These are phyloP conservation scores for Aethionema arabicum DNA, from an alignment of 345 rosid genomes.

Conservation along the genomic window DNA sequence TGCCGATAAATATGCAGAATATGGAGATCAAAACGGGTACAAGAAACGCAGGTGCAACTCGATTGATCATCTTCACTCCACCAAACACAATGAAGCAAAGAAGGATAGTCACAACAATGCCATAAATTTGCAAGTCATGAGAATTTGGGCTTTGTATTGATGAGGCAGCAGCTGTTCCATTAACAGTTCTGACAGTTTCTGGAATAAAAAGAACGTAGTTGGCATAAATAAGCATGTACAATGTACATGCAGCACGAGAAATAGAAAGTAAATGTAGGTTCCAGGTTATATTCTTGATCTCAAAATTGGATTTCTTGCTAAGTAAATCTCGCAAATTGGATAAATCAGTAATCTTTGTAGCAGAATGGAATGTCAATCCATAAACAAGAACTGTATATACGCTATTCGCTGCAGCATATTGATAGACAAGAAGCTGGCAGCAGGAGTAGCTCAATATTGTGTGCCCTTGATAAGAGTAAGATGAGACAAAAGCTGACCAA, in stretches of 20 bases:
- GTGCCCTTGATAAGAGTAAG: background rate
- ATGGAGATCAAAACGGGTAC: conserved; percentile 85
- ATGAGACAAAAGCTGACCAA: conserved; percentile 1
- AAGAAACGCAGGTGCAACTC: conserved; percentile 98
- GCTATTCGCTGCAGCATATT: conserved; percentile 24
- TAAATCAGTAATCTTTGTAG: conserved; percentile 7
- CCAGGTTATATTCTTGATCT: conserved; percentile 3
- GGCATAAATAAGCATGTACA: no score
- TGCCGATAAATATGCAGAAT: conserved; percentile 87
- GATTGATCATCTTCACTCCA: conserved; percentile 97
- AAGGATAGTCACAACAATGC: conserved; percentile 83
- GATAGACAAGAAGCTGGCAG: conserved; percentile 23
- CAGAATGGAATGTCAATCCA: background rate
- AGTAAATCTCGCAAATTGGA: conserved; percentile 9
- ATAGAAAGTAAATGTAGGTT: conserved; percentile 3
- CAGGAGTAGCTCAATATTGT: conserved; percentile 15
- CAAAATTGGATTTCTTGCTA: conserved; percentile 9
- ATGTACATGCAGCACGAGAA: no score
- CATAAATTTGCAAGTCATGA: conserved; percentile 95
- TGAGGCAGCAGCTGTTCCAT: conserved; percentile 51
- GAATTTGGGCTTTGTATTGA: conserved; percentile 63
- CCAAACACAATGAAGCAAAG: conserved; percentile 97
- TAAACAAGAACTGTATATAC: background rate
- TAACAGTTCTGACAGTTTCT: conserved; percentile 76
- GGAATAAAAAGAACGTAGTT: conserved; percentile 29